Percentiles rank a stretch among this genome's conserved stretches.
Conservation (phyloP, 305 asterid genomes). For the Petunia hybrid region DNA sequence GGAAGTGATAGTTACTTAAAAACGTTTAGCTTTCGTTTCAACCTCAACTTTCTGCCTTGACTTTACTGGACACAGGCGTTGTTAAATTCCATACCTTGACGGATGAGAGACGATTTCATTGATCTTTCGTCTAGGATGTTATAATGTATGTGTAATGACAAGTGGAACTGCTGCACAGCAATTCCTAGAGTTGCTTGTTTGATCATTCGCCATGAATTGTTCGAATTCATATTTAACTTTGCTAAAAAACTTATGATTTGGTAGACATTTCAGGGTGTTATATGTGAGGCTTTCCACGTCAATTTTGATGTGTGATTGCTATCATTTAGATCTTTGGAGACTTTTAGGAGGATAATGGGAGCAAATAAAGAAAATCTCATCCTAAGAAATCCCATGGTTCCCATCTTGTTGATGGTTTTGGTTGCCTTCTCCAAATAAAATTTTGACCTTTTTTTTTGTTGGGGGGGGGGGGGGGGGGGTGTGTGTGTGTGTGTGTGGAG, state of each 20-base stretch:
- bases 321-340: neutral
- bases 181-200: conserved; percentile 11
- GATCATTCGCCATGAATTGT: conserved; percentile 23
- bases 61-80: conserved; percentile 26
- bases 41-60: neutral
- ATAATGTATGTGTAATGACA: neutral
- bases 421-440: neutral
- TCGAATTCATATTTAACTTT: neutral
- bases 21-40: conserved; percentile 30
- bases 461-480: too few relatives aligned
- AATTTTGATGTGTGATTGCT: neutral
- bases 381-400: conserved; percentile 7
- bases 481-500: too few relatives aligned
- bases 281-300: neutral
- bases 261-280: neutral
- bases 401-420: neutral
- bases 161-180: neutral
- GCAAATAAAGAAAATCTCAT: neutral
- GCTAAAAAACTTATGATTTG: neutral
- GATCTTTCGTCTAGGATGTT: neutral
- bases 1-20: conserved; percentile 7
- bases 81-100: conserved; percentile 14
- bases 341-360: neutral
- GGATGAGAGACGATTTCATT: neutral
- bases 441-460: neutral